These are phyloP conservation scores for Plantago major DNA, from an alignment of 257 asterid species.

Conservation along the genomic window DNA sequence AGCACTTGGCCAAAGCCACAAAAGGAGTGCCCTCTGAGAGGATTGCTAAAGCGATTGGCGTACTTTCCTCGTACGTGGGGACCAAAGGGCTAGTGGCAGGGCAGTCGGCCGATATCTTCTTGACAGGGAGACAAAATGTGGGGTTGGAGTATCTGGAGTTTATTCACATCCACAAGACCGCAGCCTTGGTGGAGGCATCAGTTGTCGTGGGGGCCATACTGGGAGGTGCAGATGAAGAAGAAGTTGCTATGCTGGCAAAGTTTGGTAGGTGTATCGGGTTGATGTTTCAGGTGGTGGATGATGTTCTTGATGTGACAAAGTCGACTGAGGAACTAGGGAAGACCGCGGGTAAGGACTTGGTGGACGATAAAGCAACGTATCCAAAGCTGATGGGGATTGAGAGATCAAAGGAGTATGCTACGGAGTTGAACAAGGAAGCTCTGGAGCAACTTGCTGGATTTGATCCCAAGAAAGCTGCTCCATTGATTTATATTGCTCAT, in stretches of 20 bases:
- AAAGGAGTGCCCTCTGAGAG: no score
- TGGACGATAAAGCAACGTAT: conserved; percentile 11
- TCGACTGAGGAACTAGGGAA: no score
- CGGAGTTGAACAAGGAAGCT: conserved; percentile 13
- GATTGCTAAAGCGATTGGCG: no score
- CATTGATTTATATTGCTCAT: conserved; percentile 13
- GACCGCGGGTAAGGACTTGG: conserved; percentile 12
- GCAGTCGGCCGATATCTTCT: conserved; percentile 4
- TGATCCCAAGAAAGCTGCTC: conserved; percentile 12
- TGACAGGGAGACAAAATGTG: not conserved
- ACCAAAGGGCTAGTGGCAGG: no score
- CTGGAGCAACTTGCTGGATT: conserved; percentile 7
- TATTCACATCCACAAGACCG: conserved; percentile 17
- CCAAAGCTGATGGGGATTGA: conserved; percentile 19
- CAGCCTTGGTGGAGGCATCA: conserved; percentile 12
- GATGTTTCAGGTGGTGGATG: conserved; percentile 14
- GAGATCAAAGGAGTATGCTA: conserved; percentile 16
- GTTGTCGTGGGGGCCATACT: conserved; percentile 17
- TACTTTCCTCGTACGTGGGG: no score
- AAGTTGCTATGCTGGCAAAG: conserved; percentile 8
- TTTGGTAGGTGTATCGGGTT: conserved; percentile 19
- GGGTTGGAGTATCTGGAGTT: conserved; percentile 12
- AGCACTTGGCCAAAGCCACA: no score
- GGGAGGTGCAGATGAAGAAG: conserved; percentile 12
- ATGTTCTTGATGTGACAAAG: no score